These are phyloP conservation scores for Pleurotus tuber-regium DNA, from an alignment of 768 basidiomycete genomes.

Conservation along the genomic window DNA sequence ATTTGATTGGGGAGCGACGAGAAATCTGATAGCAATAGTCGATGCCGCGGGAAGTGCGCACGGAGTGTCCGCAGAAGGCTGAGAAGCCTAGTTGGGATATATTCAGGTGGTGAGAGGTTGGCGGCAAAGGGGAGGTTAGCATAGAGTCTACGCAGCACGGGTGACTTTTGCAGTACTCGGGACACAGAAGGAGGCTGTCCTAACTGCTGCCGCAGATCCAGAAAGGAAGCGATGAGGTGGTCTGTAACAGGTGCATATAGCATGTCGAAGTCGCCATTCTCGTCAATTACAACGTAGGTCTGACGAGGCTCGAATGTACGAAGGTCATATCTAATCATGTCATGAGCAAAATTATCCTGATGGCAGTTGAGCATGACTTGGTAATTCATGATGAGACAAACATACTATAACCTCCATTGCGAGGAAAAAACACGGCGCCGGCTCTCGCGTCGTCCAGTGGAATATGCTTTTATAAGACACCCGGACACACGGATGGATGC, in stretches of 20 bases:
- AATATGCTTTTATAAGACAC: conserved; percentile 81
- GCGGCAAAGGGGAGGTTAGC: conserved; percentile 80
- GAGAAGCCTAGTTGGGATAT: conserved; percentile 88
- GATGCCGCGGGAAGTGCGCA: conserved; percentile 84
- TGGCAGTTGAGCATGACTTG: background rate
- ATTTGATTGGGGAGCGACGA: conserved; percentile 84
- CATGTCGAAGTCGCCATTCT: conserved; percentile 77
- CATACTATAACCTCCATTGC: conserved; percentile 94
- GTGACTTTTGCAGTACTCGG: conserved; percentile 50
- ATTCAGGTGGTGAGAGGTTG: conserved; percentile 86
- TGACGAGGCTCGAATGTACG: conserved; percentile 80
- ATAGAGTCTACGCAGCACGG: conserved; percentile 63
- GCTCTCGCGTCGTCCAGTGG: conserved; percentile 73
- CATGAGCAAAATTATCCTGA: conserved; percentile 96
- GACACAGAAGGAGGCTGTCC: conserved; percentile 57
- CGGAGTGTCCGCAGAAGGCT: conserved; percentile 82
- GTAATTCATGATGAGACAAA: conserved; percentile 15
- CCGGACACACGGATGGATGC: conserved; percentile 62
- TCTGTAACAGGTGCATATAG: conserved; percentile 85
- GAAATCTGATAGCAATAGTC: conserved; percentile 94
- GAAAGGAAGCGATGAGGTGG: conserved; percentile 76
- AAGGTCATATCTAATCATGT: conserved; percentile 88
- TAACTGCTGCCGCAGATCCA: conserved; percentile 62
- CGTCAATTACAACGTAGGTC: conserved; percentile 75
- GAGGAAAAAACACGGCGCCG: conserved; percentile 87